phyloP scores from a whole-genome alignment of 495 filamentous ascomycete genomes.

The Symbiotaphrina buchneri region DNA sequence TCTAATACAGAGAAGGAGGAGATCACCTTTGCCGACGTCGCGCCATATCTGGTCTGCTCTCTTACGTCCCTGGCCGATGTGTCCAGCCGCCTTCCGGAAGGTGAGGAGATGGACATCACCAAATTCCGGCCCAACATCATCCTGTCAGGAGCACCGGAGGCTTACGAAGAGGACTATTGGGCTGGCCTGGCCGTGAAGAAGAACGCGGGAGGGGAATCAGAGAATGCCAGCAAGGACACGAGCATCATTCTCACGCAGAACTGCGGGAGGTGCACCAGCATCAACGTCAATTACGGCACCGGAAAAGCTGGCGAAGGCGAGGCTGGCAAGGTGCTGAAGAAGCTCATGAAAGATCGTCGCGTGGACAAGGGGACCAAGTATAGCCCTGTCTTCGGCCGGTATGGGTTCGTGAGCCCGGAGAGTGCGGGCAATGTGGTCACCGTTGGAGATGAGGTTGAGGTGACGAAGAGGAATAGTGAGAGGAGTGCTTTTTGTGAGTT shows the following conservation, averaged over 20 bases:
- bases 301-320: conserved; percentile 41
- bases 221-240: conserved; percentile 7
- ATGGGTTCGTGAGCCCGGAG: conserved; percentile 35
- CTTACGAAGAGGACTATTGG: conserved; percentile 84
- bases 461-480: conserved; percentile 31
- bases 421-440: conserved; percentile 8
- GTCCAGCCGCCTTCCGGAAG: conserved; percentile 28
- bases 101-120: conserved; percentile 39
- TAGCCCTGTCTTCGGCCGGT: conserved; percentile 67
- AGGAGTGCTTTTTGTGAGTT: conserved; percentile 40
- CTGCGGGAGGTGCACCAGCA: conserved; percentile 52
- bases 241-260: conserved; percentile 47
- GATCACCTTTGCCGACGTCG: conserved; percentile 64
- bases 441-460: conserved; percentile 50
- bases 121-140: conserved; percentile 82
- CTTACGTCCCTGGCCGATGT: conserved; percentile 46
- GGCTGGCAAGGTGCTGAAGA: conserved; percentile 47
- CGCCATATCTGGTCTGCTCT: conserved; percentile 53
- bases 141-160: conserved; percentile 28
- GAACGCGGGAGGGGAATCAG: neutral
- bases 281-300: conserved; percentile 69
- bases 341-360: conserved; percentile 52
- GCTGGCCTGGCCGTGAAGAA: conserved; percentile 23
- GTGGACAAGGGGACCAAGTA: conserved; percentile 54
- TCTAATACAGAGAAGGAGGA: conserved; percentile 9